phyloP scores from a whole-genome alignment of 805 yeast species.

The Saturnispora zaruensis region DNA sequence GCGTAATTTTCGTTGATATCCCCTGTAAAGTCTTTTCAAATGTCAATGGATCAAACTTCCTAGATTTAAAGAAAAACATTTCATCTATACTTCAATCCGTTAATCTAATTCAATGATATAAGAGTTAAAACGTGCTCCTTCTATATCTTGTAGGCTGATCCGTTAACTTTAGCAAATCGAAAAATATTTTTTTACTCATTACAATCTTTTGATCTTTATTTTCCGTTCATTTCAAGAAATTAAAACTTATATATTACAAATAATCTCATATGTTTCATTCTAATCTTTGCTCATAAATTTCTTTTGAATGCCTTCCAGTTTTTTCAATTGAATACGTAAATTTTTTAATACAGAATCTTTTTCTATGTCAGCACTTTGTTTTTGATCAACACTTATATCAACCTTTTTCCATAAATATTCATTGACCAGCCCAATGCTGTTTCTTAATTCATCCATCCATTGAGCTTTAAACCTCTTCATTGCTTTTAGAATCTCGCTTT shows the following conservation, averaged over 20 bases:
- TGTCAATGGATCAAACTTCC: slow-evolving; percentile 33
- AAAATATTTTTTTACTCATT: background rate
- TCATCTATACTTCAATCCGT: background rate
- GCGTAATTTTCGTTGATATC: slow-evolving; percentile 30
- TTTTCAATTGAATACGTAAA: background rate
- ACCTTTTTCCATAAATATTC: slow-evolving; percentile 6
- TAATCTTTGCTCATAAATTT: background rate
- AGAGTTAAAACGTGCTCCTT: too few species aligned
- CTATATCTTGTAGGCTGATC: background rate
- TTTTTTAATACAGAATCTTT: background rate
- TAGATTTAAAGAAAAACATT: slow-evolving; percentile 20
- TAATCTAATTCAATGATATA: background rate
- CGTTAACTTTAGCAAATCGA: background rate
- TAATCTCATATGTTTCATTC: background rate
- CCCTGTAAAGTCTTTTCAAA: slow-evolving; percentile 37
- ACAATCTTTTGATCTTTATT: background rate
- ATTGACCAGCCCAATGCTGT: background rate
- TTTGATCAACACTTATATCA: slow-evolving; percentile 3
- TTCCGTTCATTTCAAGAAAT: background rate
- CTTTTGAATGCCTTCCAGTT: background rate
- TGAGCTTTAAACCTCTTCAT: slow-evolving; percentile 9
- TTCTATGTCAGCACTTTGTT: background rate
- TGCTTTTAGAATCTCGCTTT: slow-evolving; percentile 15
- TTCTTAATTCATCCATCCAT: slow-evolving; percentile 5
- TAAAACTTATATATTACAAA: background rate